Evolutionary conservation across 1,284 basidiomycete genomes (phyloP).

Genomic region (Fomes fomentarius): DNA sequence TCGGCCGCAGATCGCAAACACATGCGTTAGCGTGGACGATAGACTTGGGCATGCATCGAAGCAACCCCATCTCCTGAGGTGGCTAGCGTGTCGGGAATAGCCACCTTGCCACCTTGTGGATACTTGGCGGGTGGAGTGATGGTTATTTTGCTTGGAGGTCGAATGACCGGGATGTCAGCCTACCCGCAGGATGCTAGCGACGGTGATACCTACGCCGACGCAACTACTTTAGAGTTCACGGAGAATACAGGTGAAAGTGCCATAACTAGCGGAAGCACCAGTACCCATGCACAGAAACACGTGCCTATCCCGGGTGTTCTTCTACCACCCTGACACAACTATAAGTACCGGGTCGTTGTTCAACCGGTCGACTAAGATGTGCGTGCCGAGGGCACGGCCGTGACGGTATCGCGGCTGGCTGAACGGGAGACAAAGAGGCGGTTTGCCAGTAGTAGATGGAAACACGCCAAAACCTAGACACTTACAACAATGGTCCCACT

Average conservation of each 20-base stretch:
- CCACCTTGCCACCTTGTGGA: neutral
- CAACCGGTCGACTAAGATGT: too few relatives aligned
- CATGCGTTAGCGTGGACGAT: neutral
- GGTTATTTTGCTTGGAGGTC: constrained; percentile 1
- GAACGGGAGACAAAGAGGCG: neutral
- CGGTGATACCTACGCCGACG: too few relatives aligned
- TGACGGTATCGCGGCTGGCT: too few relatives aligned
- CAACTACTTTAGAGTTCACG: too few relatives aligned
- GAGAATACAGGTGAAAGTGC: neutral
- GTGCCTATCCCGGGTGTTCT: too few relatives aligned
- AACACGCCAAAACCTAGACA: neutral
- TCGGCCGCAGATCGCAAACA: constrained; percentile 1
- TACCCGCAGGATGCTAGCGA: too few relatives aligned
- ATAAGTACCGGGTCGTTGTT: too few relatives aligned
- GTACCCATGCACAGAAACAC: neutral
- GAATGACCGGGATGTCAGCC: neutral
- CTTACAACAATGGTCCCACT: neutral
- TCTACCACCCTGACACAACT: too few relatives aligned
- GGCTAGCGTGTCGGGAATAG: neutral
- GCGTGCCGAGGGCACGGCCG: too few relatives aligned
- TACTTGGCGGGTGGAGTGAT: too few relatives aligned
- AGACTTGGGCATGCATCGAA: neutral
- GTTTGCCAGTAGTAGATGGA: neutral
- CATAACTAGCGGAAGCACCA: constrained; percentile 1
- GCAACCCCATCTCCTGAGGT: neutral